Evolutionary conservation across 805 yeast species (phyloP), one percentile per base, ranked within the genome.

Genomic region (Scheffersomyces stipitis): DNA sequence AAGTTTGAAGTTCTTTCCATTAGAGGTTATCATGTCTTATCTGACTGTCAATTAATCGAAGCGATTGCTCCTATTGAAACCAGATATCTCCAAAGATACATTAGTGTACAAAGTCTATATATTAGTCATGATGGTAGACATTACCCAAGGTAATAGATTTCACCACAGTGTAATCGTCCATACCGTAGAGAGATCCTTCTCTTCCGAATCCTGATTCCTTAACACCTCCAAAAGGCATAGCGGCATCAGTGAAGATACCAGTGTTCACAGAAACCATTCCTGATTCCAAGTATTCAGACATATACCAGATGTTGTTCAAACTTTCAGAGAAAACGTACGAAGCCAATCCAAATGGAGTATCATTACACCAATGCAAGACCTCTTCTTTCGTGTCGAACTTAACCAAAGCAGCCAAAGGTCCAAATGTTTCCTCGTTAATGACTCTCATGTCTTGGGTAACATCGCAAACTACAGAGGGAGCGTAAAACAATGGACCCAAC

Each of bases 131-230:
- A 24, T 29, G 34, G 16, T 60, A 61, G 4, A 64, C 64, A 40
- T 69, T 64, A 33, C 82, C 81, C 26, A 76, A 62, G 18, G 71
- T 72, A 28, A 77, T 64, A 7, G 80, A 64, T 53, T 78, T 78
- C 35, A 76, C 60, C 13, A 72, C 71, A 26, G 74, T 65, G 52
- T 78, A 79, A 54, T 80, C 86, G 23, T 78, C 83, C 42, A 81
- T 56, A 26, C 86, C 87, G 48, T 71, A 71, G 37, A 73, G 57
- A 1, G 83, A 75, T 13, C 86, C 86, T 57, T 81, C 87, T 58
- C 86, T 74, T 23, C 87, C 87, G 53, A 78, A 80, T 0, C 87
- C 87, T 17, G 83, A 75, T 49, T 78, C 78, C 46, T 78, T 78
- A 32, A 81, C 66, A 37, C 87, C 87, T 23, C 87, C 73, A 47